phyloP scores from a whole-genome alignment of 1,284 basidiomycete genomes.

The Hemileia vastatrix region DNA sequence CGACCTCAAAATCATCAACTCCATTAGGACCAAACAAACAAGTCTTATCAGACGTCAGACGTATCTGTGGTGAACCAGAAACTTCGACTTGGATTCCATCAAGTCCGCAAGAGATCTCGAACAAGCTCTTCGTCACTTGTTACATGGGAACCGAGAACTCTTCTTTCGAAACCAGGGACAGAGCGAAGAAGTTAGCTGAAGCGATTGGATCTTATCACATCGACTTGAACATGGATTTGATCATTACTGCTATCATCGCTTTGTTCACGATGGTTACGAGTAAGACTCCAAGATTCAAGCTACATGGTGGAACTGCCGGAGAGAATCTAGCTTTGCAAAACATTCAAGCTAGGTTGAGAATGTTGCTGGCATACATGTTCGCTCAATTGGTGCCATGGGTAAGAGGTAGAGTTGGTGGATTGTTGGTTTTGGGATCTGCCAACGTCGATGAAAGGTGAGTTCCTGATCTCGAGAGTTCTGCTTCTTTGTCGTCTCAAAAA shows the following conservation, averaged over 20 bases:
- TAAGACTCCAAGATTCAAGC: constrained; percentile 68
- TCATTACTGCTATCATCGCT: constrained; percentile 71
- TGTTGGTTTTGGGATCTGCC: constrained; percentile 89
- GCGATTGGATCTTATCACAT: constrained; percentile 90
- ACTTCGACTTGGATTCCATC: constrained; percentile 70
- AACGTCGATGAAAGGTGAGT: constrained; percentile 90
- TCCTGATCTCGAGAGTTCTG: not conserved
- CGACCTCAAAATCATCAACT: not conserved
- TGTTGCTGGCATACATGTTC: constrained; percentile 95
- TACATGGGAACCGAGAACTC: constrained; percentile 99
- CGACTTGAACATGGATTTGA: constrained; percentile 89
- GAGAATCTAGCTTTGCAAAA: constrained; percentile 97
- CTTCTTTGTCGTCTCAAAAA: not conserved
- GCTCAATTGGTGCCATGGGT: constrained; percentile 93
- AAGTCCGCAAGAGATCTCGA: constrained; percentile 74
- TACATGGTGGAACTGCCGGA: constrained; percentile 72
- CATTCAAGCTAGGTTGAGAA: constrained; percentile 87
- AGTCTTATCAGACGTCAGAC: constrained; percentile 79
- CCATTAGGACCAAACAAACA: constrained; percentile 63
- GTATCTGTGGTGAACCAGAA: constrained; percentile 73
- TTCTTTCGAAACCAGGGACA: constrained; percentile 67
- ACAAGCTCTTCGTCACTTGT: constrained; percentile 87
- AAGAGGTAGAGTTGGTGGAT: constrained; percentile 67
- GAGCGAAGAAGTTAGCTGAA: constrained; percentile 74
- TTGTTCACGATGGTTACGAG: constrained; percentile 79